These are phyloP conservation scores for Wickerhamiella lipophila DNA, from an alignment of 805 yeast genomes.

Conservation along the genomic window DNA sequence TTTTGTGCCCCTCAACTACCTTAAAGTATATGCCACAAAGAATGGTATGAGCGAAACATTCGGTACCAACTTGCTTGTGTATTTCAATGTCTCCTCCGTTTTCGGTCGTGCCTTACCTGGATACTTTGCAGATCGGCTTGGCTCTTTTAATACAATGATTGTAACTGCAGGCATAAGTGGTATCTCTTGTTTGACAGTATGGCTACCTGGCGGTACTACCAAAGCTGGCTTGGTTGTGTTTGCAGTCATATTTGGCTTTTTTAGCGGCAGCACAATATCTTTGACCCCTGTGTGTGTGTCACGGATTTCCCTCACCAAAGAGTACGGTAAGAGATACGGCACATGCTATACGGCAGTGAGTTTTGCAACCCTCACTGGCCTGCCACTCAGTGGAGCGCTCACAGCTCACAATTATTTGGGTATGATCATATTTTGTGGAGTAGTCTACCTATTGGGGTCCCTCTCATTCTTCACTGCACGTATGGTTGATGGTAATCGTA, in stretches of 20 bases:
- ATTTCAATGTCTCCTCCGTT: constrained; percentile 34
- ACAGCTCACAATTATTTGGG: constrained; percentile 25
- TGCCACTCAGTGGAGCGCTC: constrained; percentile 30
- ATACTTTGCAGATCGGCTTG: constrained; percentile 39
- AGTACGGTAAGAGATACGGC: constrained; percentile 60
- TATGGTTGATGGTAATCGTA: constrained; percentile 22
- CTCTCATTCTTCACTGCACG: constrained; percentile 23
- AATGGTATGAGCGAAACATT: constrained; percentile 30
- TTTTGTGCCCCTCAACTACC: constrained; percentile 40
- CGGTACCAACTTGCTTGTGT: constrained; percentile 34
- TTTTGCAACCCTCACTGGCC: constrained; percentile 29
- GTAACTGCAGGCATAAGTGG: constrained; percentile 36
- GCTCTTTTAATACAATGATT: constrained; percentile 46
- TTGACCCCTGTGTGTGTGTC: constrained; percentile 61
- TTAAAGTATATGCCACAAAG: constrained; percentile 44
- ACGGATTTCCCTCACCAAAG: constrained; percentile 46
- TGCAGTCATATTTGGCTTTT: constrained; percentile 31
- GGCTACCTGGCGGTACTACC: constrained; percentile 44
- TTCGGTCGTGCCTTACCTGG: constrained; percentile 48
- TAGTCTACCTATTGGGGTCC: constrained; percentile 23
- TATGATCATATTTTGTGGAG: constrained; percentile 26
- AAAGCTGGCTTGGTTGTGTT: constrained; percentile 42
- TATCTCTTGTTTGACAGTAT: constrained; percentile 39
- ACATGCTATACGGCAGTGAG: constrained; percentile 41
- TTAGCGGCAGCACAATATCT: constrained; percentile 48